Conservation (phyloP, 148 eudicot genomes). For the Silene conica region DNA sequence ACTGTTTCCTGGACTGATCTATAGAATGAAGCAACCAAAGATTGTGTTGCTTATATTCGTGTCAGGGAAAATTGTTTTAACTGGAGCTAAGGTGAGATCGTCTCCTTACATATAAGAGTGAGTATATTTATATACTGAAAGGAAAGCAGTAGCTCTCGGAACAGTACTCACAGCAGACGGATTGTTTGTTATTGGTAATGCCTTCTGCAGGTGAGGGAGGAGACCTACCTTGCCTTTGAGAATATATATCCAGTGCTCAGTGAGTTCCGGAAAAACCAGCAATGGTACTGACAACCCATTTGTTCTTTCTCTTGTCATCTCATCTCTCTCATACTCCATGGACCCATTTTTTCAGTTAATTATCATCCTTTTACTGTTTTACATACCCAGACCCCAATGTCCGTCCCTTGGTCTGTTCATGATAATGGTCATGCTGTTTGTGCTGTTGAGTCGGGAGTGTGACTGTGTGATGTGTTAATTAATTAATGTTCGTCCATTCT, state of each 20-base stretch:
- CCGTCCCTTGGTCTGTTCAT: too few relatives aligned
- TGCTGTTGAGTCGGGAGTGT: too few relatives aligned
- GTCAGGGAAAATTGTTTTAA: slow-evolving; percentile 89
- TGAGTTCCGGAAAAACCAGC: slow-evolving; percentile 69
- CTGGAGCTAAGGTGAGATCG: slow-evolving; percentile 78
- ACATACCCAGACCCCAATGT: too few relatives aligned
- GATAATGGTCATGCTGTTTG: too few relatives aligned
- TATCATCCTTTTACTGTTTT: too few relatives aligned
- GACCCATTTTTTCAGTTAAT: too few relatives aligned
- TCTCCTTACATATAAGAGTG: neutral
- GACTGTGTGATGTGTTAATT: neutral
- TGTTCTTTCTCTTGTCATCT: too few relatives aligned
- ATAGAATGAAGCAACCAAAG: slow-evolving; percentile 91
- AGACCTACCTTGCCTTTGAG: slow-evolving; percentile 85
- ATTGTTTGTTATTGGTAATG: neutral
- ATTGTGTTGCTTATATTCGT: slow-evolving; percentile 87
- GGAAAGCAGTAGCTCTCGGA: neutral
- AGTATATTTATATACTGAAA: neutral
- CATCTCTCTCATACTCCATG: too few relatives aligned
- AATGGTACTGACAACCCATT: slow-evolving; percentile 1
- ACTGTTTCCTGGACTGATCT: slow-evolving; percentile 81
- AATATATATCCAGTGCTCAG: slow-evolving; percentile 90
- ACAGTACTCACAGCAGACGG: neutral
- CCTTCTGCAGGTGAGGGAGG: slow-evolving; percentile 66
- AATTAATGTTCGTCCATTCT: neutral